phyloP scores from a whole-genome alignment of 306 rosid genomes.

The Acacia crassicarpa region DNA sequence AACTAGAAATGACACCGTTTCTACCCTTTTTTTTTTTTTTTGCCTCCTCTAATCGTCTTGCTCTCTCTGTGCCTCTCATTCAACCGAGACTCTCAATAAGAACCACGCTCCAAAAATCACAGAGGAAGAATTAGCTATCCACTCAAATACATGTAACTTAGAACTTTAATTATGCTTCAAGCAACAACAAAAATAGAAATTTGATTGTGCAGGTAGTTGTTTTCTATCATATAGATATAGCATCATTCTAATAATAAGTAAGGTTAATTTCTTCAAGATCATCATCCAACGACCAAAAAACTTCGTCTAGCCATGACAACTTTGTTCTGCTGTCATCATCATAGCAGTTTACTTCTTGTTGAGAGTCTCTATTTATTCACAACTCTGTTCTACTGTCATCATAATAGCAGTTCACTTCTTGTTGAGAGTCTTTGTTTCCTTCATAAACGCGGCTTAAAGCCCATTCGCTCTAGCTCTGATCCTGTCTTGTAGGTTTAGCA shows the following conservation, averaged over 20 bases:
- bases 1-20: no score
- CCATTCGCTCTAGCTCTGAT: conserved; percentile 37
- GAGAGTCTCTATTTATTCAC: no score
- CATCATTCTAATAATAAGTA: conserved; percentile 6
- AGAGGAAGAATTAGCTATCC: neutral
- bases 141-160: conserved; percentile 21
- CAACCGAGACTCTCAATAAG: no score
- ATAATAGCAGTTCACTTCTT: no score
- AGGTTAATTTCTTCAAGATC: conserved; percentile 38
- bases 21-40: no score
- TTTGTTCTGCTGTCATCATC: conserved; percentile 43
- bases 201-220: neutral
- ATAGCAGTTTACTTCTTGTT: conserved; percentile 24
- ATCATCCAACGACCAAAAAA: conserved; percentile 47
- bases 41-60: no score
- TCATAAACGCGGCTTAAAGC: conserved; percentile 54
- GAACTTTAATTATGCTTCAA: no score
- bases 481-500: conserved; percentile 27
- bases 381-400: no score
- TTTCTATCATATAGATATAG: neutral
- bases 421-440: no score
- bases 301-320: conserved; percentile 50
- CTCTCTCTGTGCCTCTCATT: no score
- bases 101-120: no score
- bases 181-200: no score